Evolutionary conservation across 352 stramenopile genomes (phyloP), one percentile per base, ranked within the genome.

Genomic region (Globisporangium nagaii): DNA sequence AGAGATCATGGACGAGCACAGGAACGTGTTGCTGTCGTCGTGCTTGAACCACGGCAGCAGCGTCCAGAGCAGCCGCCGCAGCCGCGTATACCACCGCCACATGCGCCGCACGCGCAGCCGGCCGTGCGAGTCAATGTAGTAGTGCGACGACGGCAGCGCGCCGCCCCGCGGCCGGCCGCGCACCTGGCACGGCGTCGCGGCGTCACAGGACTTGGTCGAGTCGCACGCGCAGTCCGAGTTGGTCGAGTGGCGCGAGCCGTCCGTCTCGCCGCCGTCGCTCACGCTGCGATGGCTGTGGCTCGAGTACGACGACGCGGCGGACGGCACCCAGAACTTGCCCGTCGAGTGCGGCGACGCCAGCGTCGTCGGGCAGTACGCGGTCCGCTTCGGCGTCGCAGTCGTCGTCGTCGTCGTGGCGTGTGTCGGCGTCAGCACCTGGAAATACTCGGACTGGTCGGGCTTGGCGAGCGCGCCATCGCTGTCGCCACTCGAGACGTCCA

Each of bases 21-120:
- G 60, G 34, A 86, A 93, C 55, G 78, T 90, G 56, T 93, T 93
- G 72, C 75, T 79, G 61, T 90, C 79, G 65, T 93, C 79, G 49
- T 65, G 60, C 47, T 86, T 84, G 50, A 88, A 75, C 44, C 76
- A 66, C 58, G 61, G 78, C 25, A 90, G 52, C 3, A 93, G 36
- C 39, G 68, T 66, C 52, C 65, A 71, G 31, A 80, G 27, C 28
- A 84, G 41, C 13, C 75, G 66, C 9, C 75, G 62, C 15, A 76
- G n/a, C 10, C 67, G 60, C 41, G 63, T 84, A 51, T 84, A 88
- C 28, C 70, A 65, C 71, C 71, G 82, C 79, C 79, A 88, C 41
- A 74, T 54, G 20, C 71, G 70, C 9, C 73, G 66, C 44, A 74
- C 68, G 22, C 73, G 63, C 31, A 90, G 46, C 3, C 75, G 75